Base-by-base conservation (phyloP, 208 protist species). In the Herpetomonas tarakana region DNA sequence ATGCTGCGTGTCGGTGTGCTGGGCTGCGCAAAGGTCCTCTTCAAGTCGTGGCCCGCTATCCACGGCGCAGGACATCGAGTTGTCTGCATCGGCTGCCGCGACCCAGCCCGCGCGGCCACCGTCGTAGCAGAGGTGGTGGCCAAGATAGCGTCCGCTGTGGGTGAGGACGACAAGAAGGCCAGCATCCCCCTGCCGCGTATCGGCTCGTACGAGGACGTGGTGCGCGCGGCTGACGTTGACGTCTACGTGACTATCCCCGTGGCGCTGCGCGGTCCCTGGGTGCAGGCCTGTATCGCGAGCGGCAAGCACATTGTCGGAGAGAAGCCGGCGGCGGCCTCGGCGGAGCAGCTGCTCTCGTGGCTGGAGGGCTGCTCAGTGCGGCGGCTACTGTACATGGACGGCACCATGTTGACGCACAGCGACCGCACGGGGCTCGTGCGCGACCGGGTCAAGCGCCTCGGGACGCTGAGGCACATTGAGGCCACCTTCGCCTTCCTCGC, bases 251-350 rank as follows among this genome's bases (percentile, higher is more conserved):
- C 76, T 7, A 51, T 83, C 59, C 76, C 76, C 1, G 64, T 71
- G 11, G 50, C 54, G 25, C n/a, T 54, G 27, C 70, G 76, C 6
- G 58, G 75, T 39, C 39, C 53, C 28, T 83, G 76, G 76, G 60
- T 83, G 25, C 57, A 55, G 6, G 45, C 46, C n/a, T 76, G 76
- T 41, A 58, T 64, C 11, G 54, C 58, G 2, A 22, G 65, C 21
- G 62, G 71, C 11, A 83, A 78, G 67, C 66, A 78, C 54, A 63
- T 83, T 2, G 70, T 83, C 2, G 30, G 65, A 49, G 66, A 83
- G 58, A 83, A 78, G 44, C 76, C 76, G 21, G 47, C 66, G 4
- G 76, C 76, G 18, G 38, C 25, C 11, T 65, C n/a, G 24, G 30
- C 44, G 7, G 14, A 26, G 25, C 30, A 76, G 27, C 61, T 83